phyloP scores from a whole-genome alignment of 345 rosid genomes.

The Adansonia digitata region DNA sequence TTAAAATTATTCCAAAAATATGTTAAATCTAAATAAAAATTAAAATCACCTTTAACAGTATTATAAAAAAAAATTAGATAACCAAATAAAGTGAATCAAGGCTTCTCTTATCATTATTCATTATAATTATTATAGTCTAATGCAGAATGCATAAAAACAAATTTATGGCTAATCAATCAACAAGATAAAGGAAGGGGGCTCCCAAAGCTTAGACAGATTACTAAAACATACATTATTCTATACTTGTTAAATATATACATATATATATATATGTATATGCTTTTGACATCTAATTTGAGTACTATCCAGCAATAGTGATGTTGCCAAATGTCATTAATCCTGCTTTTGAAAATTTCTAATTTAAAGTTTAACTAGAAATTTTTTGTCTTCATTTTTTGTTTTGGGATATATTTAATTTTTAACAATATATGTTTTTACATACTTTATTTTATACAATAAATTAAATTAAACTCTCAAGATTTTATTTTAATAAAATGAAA shows the following conservation, averaged over 20 bases:
- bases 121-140: too few relatives aligned
- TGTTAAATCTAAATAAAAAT: neutral
- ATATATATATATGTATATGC: too few relatives aligned
- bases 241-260: neutral
- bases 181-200: neutral
- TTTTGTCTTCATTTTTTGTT: neutral
- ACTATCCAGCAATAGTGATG: neutral
- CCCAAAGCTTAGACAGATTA: conserved; percentile 4
- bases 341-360: neutral
- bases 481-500: too few relatives aligned
- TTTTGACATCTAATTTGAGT: conserved; percentile 11
- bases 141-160: neutral
- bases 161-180: neutral
- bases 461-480: too few relatives aligned
- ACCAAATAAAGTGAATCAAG: neutral
- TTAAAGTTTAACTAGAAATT: neutral
- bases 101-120: neutral
- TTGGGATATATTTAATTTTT: too few relatives aligned
- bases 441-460: too few relatives aligned
- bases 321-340: neutral
- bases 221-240: neutral
- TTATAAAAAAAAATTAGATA: neutral
- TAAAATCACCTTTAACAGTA: neutral
- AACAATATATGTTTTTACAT: too few relatives aligned
- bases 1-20: too few relatives aligned